These are phyloP conservation scores for Jatropha curcas DNA, from an alignment of 345 rosid species.

Conservation along the genomic window DNA sequence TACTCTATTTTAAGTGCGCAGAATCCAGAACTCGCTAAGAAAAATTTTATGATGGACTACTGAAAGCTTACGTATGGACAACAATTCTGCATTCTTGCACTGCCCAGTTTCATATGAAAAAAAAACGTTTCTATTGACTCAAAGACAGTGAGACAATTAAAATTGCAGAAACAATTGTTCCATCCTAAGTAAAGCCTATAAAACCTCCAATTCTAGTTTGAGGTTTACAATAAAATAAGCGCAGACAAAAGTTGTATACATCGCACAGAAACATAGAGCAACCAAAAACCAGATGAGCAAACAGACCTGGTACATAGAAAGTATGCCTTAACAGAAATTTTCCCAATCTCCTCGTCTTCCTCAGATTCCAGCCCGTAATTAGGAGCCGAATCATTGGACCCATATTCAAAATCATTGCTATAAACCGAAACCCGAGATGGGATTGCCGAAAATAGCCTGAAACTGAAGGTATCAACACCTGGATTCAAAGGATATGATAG, in stretches of 20 bases:
- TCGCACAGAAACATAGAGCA: background rate
- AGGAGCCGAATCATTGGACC: slow-evolving; percentile 41
- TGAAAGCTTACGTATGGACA: too few relatives aligned
- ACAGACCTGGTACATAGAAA: slow-evolving; percentile 80
- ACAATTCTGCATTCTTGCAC: too few relatives aligned
- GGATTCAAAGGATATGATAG: slow-evolving; percentile 5
- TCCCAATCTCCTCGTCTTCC: slow-evolving; percentile 62
- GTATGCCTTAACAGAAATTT: slow-evolving; percentile 78
- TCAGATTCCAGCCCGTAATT: slow-evolving; percentile 34
- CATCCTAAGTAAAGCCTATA: background rate
- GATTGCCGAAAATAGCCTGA: slow-evolving; percentile 55
- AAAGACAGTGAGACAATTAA: too few relatives aligned
- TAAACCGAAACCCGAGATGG: slow-evolving; percentile 56
- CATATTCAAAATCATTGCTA: slow-evolving; percentile 49
- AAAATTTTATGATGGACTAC: too few relatives aligned
- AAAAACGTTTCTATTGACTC: too few relatives aligned
- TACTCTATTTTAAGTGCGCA: background rate
- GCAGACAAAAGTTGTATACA: background rate
- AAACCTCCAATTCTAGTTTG: background rate
- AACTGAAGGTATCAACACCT: slow-evolving; percentile 12
- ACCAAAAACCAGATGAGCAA: background rate
- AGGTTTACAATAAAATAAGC: too few relatives aligned
- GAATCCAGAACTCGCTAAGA: background rate
- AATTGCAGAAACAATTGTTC: background rate
- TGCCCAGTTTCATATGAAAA: too few relatives aligned